Conservation (phyloP, 2,329 filamentous ascomycete species). For the Fusarium burgessii region DNA sequence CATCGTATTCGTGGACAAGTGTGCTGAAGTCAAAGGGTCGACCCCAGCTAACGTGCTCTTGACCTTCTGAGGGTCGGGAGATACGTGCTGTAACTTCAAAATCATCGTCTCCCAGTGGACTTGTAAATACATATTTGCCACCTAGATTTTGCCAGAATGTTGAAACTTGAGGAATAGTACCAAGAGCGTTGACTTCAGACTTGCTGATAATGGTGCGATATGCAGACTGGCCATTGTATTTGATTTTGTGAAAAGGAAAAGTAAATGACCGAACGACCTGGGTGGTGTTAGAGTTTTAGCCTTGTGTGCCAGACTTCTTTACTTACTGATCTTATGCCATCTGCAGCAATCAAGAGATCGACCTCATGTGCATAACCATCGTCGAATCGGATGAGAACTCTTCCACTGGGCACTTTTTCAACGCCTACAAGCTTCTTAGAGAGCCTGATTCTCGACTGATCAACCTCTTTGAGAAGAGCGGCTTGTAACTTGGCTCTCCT, state of each 20-base stretch:
- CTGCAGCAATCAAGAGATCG: slow-evolving; percentile 64
- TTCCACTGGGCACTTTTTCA: slow-evolving; percentile 51
- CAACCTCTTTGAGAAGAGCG: slow-evolving; percentile 60
- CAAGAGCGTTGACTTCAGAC: slow-evolving; percentile 42
- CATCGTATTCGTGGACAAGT: slow-evolving; percentile 43
- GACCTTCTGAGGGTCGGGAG: slow-evolving; percentile 29
- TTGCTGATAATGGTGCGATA: slow-evolving; percentile 50
- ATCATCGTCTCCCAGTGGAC: slow-evolving; percentile 50
- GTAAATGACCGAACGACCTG: slow-evolving; percentile 57
- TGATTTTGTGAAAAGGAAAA: slow-evolving; percentile 57
- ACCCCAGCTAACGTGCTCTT: slow-evolving; percentile 50
- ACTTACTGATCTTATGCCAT: slow-evolving; percentile 63
- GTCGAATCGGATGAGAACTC: slow-evolving; percentile 58
- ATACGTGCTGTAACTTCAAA: slow-evolving; percentile 50
- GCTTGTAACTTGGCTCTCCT: slow-evolving; percentile 58
- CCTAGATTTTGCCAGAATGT: slow-evolving; percentile 51
- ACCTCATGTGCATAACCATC: slow-evolving; percentile 56
- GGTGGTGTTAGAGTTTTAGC: neutral
- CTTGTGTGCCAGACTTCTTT: neutral
- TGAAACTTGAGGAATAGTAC: slow-evolving; percentile 47
- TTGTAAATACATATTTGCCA: slow-evolving; percentile 50
- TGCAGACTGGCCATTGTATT: slow-evolving; percentile 55
- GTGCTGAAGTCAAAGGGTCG: slow-evolving; percentile 38
- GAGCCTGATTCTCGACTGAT: slow-evolving; percentile 57
- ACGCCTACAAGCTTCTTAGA: slow-evolving; percentile 58